Conservation (phyloP, 2,329 filamentous ascomycete species). For the Rhinocladiella similis region DNA sequence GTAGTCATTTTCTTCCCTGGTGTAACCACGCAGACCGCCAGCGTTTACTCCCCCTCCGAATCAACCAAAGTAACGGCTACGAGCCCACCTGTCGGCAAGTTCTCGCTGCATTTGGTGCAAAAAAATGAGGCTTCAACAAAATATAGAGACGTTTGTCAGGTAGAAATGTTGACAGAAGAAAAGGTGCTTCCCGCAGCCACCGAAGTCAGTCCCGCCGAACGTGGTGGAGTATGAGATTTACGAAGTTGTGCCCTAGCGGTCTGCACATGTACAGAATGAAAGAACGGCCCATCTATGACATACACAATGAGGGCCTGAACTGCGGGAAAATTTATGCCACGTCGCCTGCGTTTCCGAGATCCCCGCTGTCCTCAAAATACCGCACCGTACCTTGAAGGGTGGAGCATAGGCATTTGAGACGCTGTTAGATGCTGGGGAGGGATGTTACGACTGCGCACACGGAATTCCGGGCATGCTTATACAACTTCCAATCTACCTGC, state of each 20-base stretch:
- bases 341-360: too few relatives aligned
- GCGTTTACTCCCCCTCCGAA: slow-evolving; percentile 4
- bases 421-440: too few relatives aligned
- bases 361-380: too few relatives aligned
- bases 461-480: too few relatives aligned
- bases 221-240: not conserved
- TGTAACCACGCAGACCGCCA: not conserved
- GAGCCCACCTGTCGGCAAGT: slow-evolving; percentile 52
- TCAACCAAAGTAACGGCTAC: slow-evolving; percentile 48
- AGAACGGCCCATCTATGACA: not conserved
- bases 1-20: slow-evolving; percentile 1
- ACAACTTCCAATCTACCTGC: too few relatives aligned
- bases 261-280: not conserved
- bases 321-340: too few relatives aligned
- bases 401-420: too few relatives aligned
- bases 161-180: not conserved
- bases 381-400: too few relatives aligned
- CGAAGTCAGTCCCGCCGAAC: not conserved
- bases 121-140: not conserved
- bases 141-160: not conserved
- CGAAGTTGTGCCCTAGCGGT: not conserved
- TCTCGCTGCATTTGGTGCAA: slow-evolving; percentile 50
- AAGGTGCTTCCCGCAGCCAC: not conserved
- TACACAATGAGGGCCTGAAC: too few relatives aligned
- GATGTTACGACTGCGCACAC: too few relatives aligned